Conservation (phyloP, 2,329 filamentous ascomycete species). For the Neofusicoccum umdonicola region DNA sequence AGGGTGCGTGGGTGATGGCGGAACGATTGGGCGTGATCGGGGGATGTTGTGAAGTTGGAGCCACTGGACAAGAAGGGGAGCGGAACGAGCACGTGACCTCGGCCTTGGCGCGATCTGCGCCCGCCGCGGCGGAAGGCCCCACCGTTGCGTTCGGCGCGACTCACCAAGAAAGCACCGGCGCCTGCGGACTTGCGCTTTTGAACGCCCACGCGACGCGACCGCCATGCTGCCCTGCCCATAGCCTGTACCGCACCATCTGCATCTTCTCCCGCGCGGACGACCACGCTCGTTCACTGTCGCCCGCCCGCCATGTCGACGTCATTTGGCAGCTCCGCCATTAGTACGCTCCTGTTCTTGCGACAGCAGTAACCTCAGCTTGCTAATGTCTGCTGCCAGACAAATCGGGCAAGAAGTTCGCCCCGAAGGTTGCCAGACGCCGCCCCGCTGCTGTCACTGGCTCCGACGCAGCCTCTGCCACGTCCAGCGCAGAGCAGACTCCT, state of each 20-base stretch:
- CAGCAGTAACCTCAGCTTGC: conserved; percentile 18
- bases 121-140: background rate
- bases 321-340: conserved; percentile 55
- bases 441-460: conserved; percentile 28
- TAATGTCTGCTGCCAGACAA: conserved; percentile 31
- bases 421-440: conserved; percentile 47
- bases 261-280: background rate
- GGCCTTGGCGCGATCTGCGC: conserved; percentile 5
- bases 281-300: background rate
- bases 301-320: conserved; percentile 36
- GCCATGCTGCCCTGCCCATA: background rate
- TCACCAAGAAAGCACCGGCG: conserved; percentile 4
- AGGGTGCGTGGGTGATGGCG: conserved; percentile 9
- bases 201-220: background rate
- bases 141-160: conserved; percentile 5
- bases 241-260: background rate
- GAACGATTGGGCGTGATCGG: conserved; percentile 12
- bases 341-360: conserved; percentile 30
- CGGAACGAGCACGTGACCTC: conserved; percentile 5
- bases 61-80: conserved; percentile 8
- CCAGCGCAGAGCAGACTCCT: conserved; percentile 20
- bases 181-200: background rate
- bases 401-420: conserved; percentile 48
- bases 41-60: conserved; percentile 18
- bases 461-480: conserved; percentile 22